phyloP scores from a whole-genome alignment of 2,329 filamentous ascomycete genomes.

The Calonectria hongkongensis region DNA sequence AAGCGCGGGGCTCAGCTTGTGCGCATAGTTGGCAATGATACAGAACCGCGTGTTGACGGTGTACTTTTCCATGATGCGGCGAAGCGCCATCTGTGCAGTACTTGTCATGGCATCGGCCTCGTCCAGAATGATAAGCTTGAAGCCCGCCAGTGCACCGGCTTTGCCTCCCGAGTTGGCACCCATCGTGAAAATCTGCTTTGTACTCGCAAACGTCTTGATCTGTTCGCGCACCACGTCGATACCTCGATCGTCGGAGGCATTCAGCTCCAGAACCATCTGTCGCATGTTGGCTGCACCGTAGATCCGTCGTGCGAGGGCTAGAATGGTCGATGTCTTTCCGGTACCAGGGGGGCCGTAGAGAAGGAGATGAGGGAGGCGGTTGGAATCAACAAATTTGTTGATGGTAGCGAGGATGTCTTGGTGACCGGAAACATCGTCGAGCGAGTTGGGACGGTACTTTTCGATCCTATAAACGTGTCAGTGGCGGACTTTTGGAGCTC shows the following conservation, averaged over 20 bases:
- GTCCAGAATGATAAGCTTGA: constrained; percentile 97
- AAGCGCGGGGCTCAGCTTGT: constrained; percentile 95
- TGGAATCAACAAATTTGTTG: constrained; percentile 97
- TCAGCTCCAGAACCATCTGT: constrained; percentile 98
- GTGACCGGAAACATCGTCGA: constrained; percentile 96
- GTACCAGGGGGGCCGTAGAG: constrained; percentile 98
- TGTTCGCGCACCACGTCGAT: constrained; percentile 99
- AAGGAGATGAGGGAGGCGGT: constrained; percentile 94
- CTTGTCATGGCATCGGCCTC: constrained; percentile 99
- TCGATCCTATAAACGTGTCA: constrained; percentile 81
- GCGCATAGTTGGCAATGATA: constrained; percentile 98
- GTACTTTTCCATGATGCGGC: constrained; percentile 99
- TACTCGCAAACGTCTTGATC: constrained; percentile 99
- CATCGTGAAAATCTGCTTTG: constrained; percentile 93
- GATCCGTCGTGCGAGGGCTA: constrained; percentile 93
- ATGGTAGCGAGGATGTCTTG: constrained; percentile 98
- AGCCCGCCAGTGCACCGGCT: constrained; percentile 78
- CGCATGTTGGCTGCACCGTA: constrained; percentile 95
- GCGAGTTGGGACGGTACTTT: constrained; percentile 92
- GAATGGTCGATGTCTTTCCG: constrained; percentile 96
- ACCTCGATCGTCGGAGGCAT: constrained; percentile 96
- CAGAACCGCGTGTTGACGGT: constrained; percentile 98
- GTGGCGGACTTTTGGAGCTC: background rate
- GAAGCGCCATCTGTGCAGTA: constrained; percentile 96
- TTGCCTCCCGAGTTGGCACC: constrained; percentile 71